phyloP scores from a whole-genome alignment of 2,329 filamentous ascomycete genomes.

The Pseudogymnoascus sp. region DNA sequence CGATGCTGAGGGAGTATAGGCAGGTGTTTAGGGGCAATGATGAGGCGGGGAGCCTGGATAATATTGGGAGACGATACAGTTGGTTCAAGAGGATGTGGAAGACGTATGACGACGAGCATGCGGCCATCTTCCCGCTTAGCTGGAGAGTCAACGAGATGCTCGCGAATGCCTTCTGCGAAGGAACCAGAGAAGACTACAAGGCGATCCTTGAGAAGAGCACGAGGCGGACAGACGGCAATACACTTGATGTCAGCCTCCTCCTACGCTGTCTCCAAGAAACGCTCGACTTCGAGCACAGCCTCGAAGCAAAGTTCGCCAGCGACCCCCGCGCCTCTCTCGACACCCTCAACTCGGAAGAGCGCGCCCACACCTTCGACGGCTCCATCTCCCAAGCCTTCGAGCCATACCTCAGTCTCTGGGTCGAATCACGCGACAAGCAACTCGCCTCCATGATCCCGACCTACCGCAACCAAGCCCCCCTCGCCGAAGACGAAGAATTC shows the following conservation, averaged over 20 bases:
- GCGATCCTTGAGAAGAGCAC: conserved; percentile 84
- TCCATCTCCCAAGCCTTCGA: conserved; percentile 95
- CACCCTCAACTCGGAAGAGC: conserved; percentile 72
- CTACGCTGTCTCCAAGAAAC: conserved; percentile 90
- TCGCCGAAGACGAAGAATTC: conserved; percentile 84
- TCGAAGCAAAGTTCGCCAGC: conserved; percentile 76
- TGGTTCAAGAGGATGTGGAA: conserved; percentile 97
- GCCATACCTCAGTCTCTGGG: conserved; percentile 93
- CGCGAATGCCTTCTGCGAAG: conserved; percentile 89
- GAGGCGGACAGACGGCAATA: conserved; percentile 67
- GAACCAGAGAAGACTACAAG: conserved; percentile 91
- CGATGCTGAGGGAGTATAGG: conserved; percentile 87
- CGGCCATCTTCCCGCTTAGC: conserved; percentile 72
- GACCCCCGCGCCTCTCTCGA: conserved; percentile 77
- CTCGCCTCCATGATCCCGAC: conserved; percentile 76
- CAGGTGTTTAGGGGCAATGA: conserved; percentile 95
- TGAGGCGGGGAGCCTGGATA: conserved; percentile 91
- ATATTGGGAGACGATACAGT: conserved; percentile 87
- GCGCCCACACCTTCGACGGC: conserved; percentile 72
- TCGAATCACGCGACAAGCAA: conserved; percentile 90
- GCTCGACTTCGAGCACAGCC: conserved; percentile 87
- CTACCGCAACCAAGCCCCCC: conserved; percentile 75
- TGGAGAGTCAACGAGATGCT: conserved; percentile 91
- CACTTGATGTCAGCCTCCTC: conserved; percentile 81
- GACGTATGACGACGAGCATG: conserved; percentile 90